These are phyloP conservation scores for Tetrahymena thermophila DNA, from an alignment of 73 alveolate species.

Conservation along the genomic window DNA sequence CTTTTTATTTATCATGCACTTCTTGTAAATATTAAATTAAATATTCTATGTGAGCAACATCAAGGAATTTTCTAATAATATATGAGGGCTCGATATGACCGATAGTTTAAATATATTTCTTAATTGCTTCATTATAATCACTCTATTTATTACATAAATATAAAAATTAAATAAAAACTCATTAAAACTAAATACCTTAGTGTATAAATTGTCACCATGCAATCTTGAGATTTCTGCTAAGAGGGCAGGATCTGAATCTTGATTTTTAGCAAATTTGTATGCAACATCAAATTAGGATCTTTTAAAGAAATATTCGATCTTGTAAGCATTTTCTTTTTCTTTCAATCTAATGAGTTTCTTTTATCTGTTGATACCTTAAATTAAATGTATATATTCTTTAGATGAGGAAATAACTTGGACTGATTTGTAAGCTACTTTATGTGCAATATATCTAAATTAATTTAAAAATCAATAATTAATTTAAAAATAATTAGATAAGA, in stretches of 20 bases:
- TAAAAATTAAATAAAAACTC: background rate
- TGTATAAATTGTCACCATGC: conserved; percentile 82
- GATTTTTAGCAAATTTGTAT: conserved; percentile 54
- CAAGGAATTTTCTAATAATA: conserved; percentile 73
- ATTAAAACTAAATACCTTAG: background rate
- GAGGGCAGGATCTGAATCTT: conserved; percentile 62
- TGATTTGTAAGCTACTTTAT: background rate
- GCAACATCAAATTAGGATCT: conserved; percentile 63
- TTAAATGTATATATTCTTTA: background rate
- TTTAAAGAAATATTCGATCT: conserved; percentile 57
- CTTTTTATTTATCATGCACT: conserved; percentile 45
- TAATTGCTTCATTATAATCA: conserved; percentile 72
- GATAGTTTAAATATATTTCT: conserved; percentile 64
- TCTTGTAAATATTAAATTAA: conserved; percentile 71
- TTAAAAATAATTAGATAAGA: background rate
- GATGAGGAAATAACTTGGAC: background rate
- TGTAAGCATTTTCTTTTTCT: conserved; percentile 70
- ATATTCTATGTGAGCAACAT: conserved; percentile 69
- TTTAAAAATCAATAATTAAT: background rate
- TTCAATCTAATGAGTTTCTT: conserved; percentile 48
- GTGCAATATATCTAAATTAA: background rate
- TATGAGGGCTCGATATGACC: conserved; percentile 83
- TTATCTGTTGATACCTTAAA: background rate
- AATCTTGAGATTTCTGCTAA: conserved; percentile 73
- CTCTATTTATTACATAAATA: conserved; percentile 7